Base-by-base conservation (phyloP, 2,329 filamentous ascomycete genomes). In the Metarhizium sp. region DNA sequence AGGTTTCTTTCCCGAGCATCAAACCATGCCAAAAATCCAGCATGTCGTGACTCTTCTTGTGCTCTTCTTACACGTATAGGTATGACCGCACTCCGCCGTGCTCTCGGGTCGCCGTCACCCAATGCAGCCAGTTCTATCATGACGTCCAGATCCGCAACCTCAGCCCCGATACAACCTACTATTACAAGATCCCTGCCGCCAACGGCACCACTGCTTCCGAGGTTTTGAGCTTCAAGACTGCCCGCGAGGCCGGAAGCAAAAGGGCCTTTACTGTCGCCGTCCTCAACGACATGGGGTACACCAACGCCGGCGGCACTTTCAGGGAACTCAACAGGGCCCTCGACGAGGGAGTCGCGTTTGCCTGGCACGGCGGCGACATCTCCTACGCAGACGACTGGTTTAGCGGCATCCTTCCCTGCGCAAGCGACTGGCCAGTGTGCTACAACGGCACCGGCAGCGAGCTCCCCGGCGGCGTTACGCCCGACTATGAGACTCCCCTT, bases 361-460 rank as follows among this genome's bases (percentile, higher is more conserved):
- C 73, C 30, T 80, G 77, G 77, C 77, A 80, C 62, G 76, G 76
- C 42, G 77, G 77, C 51, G 77, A 79, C 57, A 66, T 79, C 55
- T 71, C 67, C 52, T 79, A 79, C 56, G 76, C 77, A 0, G 76
- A 78, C 59, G 73, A 78, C 61, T 78, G 75, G 75, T 77, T 73
- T 52, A 72, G 69, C 14, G 76, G 77, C n/a, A 76, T 79, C 53
- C 63, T 79, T 18, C 71, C 76, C 14, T 80, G 77, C 55, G 72
- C 67, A 49, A 65, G 69, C 53, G 66, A 69, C 60, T 78, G 75
- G 75, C 73, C 73, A 1, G 69, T 79, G 14, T 80, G 77, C 67
- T 80, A 78, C 63, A 78, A 79, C 55, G 77, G 76, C 51, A 73
- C 73, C 7, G 68, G 64, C 47, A 71, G 70, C 1, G 52, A 63